These are phyloP conservation scores for Suillus lakei DNA, from an alignment of 768 basidiomycete genomes.

Conservation along the genomic window DNA sequence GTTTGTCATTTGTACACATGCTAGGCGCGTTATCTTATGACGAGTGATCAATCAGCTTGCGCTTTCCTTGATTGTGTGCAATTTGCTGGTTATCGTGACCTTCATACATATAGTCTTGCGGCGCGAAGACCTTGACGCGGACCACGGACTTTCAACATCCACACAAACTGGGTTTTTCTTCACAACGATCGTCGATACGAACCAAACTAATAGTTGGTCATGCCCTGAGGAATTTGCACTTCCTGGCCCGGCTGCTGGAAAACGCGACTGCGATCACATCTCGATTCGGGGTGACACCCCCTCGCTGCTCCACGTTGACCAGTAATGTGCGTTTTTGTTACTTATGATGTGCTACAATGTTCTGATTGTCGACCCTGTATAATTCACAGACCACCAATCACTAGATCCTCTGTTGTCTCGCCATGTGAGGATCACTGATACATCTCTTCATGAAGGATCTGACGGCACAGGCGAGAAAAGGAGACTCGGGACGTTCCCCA, in stretches of 20 bases:
- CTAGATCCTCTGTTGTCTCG: background rate
- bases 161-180: background rate
- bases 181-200: background rate
- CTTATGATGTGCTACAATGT: background rate
- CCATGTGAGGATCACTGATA: background rate
- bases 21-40: background rate
- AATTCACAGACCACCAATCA: background rate
- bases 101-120: slow-evolving; percentile 6
- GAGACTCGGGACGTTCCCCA: background rate
- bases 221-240: background rate
- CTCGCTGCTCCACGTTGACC: background rate
- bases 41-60: slow-evolving; percentile 5
- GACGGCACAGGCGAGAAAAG: background rate
- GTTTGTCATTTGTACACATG: background rate
- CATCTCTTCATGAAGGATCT: background rate
- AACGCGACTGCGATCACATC: background rate
- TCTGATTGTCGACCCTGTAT: background rate
- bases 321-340: background rate
- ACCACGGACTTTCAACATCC: background rate
- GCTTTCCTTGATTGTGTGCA: slow-evolving; percentile 11
- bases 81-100: slow-evolving; percentile 8
- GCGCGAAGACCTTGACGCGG: background rate
- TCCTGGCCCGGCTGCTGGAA: background rate
- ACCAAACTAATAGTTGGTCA: background rate
- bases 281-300: background rate